Percentiles rank a stretch among this genome's conserved stretches.
phyloP scores from a whole-genome alignment of 2,329 filamentous ascomycete genomes.

The Orbilia blumenaviensis region DNA sequence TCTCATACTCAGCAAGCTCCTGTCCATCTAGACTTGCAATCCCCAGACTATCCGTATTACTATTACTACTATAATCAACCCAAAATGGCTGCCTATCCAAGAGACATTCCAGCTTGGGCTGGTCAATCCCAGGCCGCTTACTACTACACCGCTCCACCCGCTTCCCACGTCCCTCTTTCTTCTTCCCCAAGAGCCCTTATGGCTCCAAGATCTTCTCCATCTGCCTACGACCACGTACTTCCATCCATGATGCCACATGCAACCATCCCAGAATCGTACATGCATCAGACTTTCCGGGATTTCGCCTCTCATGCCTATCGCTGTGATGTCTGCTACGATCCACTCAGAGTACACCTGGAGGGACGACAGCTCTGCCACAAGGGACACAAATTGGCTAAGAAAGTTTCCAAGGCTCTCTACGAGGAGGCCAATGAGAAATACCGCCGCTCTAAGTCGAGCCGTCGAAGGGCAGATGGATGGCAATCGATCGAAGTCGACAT shows the following conservation, averaged over 20 bases:
- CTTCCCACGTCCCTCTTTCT: constrained; percentile 25
- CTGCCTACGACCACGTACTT: constrained; percentile 28
- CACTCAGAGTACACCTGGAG: constrained; percentile 41
- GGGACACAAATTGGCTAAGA: constrained; percentile 44
- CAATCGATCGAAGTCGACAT: constrained; percentile 53
- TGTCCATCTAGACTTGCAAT: background rate
- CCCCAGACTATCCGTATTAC: constrained; percentile 24
- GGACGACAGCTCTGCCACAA: constrained; percentile 37
- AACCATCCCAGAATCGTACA: constrained; percentile 41
- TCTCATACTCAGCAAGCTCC: constrained; percentile 13
- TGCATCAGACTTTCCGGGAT: constrained; percentile 48
- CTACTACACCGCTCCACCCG: constrained; percentile 15
- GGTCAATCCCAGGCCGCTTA: constrained; percentile 31
- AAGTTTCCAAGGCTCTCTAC: constrained; percentile 46
- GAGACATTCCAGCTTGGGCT: constrained; percentile 44
- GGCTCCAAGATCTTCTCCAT: constrained; percentile 27
- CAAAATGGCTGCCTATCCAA: constrained; percentile 47
- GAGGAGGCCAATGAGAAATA: constrained; percentile 53
- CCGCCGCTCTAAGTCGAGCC: constrained; percentile 22
- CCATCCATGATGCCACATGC: constrained; percentile 28
- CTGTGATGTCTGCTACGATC: constrained; percentile 51
- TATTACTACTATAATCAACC: constrained; percentile 32
- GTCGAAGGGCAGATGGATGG: constrained; percentile 36
- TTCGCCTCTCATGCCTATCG: constrained; percentile 46
- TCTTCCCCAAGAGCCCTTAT: constrained; percentile 40